These are phyloP conservation scores for Rutstroemia sp. DNA, from an alignment of 2,329 filamentous ascomycete genomes.

Conservation along the genomic window DNA sequence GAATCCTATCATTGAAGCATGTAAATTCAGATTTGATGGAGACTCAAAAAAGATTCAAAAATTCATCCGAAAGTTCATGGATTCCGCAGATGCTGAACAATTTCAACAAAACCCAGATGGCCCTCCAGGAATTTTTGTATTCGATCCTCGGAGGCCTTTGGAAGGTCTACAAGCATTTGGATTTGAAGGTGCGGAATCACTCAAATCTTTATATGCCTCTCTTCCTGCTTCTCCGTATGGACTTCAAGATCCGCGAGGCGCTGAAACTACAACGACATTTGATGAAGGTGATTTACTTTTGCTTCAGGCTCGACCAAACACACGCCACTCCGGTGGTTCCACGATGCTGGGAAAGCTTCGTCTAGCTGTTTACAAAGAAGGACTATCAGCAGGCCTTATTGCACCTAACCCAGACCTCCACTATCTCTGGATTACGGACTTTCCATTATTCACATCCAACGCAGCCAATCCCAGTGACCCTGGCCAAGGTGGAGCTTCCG, in stretches of 20 bases:
- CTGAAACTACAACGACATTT: slow-evolving; percentile 26
- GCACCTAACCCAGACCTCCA: slow-evolving; percentile 38
- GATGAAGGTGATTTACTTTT: slow-evolving; percentile 73
- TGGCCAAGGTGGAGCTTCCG: slow-evolving; percentile 67
- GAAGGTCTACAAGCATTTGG: slow-evolving; percentile 72
- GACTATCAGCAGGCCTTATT: slow-evolving; percentile 20
- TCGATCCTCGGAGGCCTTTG: slow-evolving; percentile 66
- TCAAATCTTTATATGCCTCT: slow-evolving; percentile 25
- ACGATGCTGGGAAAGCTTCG: slow-evolving; percentile 38
- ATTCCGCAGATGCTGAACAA: slow-evolving; percentile 47
- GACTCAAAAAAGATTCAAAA: slow-evolving; percentile 45
- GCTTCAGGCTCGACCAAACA: slow-evolving; percentile 65
- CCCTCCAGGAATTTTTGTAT: slow-evolving; percentile 72
- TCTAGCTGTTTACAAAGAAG: slow-evolving; percentile 25
- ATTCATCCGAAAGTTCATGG: slow-evolving; percentile 66
- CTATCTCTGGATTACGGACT: slow-evolving; percentile 81
- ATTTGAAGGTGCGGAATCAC: slow-evolving; percentile 56
- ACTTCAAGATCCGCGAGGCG: slow-evolving; percentile 8
- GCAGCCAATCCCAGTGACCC: slow-evolving; percentile 42
- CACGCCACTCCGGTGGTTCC: slow-evolving; percentile 64
- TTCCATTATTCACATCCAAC: slow-evolving; percentile 80
- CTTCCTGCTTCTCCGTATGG: slow-evolving; percentile 11
- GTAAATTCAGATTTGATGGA: slow-evolving; percentile 55
- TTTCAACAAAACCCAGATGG: slow-evolving; percentile 66
- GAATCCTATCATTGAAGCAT: slow-evolving; percentile 66